Evolutionary conservation across 129 eudicot genomes (phyloP).

Genomic region (Centaurea solstitialis): DNA sequence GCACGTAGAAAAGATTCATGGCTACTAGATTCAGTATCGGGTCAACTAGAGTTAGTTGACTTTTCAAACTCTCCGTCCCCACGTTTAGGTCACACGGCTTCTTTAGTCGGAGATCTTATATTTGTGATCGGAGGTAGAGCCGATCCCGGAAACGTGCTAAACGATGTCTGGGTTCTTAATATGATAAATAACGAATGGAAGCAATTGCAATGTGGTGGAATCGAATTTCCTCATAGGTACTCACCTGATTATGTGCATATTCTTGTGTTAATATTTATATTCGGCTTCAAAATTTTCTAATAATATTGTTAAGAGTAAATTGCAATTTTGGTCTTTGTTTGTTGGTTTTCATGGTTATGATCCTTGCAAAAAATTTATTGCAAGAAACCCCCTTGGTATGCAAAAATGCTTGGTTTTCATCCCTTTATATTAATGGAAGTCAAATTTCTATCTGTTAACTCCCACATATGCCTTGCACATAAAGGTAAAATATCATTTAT

Average conservation of each 20-base stretch:
- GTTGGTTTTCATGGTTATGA: too few species aligned
- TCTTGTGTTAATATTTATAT: neutral
- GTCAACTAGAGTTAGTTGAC: conserved; percentile 45
- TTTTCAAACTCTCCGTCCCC: conserved; percentile 58
- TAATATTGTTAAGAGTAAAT: too few species aligned
- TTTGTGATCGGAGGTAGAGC: conserved; percentile 95
- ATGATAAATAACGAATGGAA: conserved; percentile 54
- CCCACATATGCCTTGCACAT: too few species aligned
- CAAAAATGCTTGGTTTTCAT: too few species aligned
- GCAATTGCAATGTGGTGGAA: conserved; percentile 56
- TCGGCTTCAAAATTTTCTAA: too few species aligned
- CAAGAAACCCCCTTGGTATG: too few species aligned
- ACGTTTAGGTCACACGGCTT: conserved; percentile 88
- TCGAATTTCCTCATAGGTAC: conserved; percentile 79
- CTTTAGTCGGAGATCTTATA: conserved; percentile 61
- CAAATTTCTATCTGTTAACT: too few species aligned
- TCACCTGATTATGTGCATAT: neutral
- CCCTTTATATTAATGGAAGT: too few species aligned
- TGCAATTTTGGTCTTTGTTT: too few species aligned
- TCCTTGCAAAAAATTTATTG: too few species aligned
- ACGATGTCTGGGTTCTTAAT: conserved; percentile 78
- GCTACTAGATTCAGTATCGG: conserved; percentile 58
- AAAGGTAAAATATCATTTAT: too few species aligned
- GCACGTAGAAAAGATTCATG: conserved; percentile 78
- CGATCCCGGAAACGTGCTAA: conserved; percentile 79